Conservation (phyloP, 2,329 filamentous ascomycete genomes). For the Fusarium xyrophilum region DNA sequence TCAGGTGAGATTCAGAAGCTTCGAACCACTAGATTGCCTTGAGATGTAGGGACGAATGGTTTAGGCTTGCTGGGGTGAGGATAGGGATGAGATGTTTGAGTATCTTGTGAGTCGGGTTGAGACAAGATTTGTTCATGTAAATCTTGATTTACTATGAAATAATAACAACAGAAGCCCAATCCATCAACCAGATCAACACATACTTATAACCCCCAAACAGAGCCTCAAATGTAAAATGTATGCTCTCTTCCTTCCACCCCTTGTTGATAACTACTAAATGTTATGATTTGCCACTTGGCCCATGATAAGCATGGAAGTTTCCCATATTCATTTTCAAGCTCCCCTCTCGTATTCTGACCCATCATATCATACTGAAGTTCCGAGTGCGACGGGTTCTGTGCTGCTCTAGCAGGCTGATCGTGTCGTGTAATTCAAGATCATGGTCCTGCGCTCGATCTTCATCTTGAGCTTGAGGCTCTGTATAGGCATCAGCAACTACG, state of each 20-base stretch:
- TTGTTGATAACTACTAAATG: not conserved
- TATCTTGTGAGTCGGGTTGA: not conserved
- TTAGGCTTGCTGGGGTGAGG: not conserved
- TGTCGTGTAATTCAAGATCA: not conserved
- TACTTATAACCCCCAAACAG: not conserved
- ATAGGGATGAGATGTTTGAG: not conserved
- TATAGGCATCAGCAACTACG: not conserved
- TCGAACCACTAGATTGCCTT: not conserved
- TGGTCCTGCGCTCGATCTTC: not conserved
- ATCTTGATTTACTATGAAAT: not conserved
- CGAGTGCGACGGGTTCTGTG: not conserved
- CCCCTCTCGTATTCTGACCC: not conserved
- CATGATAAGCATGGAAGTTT: not conserved
- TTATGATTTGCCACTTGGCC: not conserved
- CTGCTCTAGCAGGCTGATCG: not conserved
- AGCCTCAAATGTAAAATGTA: not conserved
- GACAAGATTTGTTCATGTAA: not conserved
- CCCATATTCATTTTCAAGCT: not conserved
- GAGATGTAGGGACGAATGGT: not conserved
- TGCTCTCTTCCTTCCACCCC: too few relatives aligned
- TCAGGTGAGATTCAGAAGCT: not conserved
- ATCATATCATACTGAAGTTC: not conserved
- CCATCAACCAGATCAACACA: not conserved
- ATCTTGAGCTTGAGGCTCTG: not conserved
- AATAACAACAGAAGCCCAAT: not conserved